Conservation (phyloP, 2,329 filamentous ascomycete genomes). For the Penicillium corylophilum region DNA sequence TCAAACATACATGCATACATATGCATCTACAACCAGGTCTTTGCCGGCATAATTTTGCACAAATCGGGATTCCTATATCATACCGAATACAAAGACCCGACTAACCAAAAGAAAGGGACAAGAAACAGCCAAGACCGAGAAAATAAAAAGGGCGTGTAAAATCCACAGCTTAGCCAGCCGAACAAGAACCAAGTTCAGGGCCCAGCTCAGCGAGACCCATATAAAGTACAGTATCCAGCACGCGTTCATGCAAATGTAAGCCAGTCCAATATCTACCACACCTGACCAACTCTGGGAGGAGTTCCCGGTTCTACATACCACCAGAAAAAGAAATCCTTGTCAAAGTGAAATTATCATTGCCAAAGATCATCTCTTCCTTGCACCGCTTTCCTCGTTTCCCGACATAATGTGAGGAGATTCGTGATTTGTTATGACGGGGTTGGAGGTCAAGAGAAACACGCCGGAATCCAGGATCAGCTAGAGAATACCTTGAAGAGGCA, state of each 20-base stretch:
- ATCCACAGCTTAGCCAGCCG: constrained; percentile 4
- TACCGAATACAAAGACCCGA: constrained; percentile 21
- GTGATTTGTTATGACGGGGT: constrained; percentile 5
- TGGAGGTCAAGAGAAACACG: constrained; percentile 1
- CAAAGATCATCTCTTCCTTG: constrained; percentile 16
- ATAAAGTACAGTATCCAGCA: constrained; percentile 30
- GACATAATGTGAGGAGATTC: constrained; percentile 2
- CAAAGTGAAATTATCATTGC: constrained; percentile 21
- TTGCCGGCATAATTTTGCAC: not conserved
- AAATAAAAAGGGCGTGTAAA: constrained; percentile 13
- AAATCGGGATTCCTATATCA: constrained; percentile 15
- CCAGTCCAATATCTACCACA: constrained; percentile 29
- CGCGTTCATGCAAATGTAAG: constrained; percentile 28
- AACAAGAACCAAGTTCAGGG: constrained; percentile 3
- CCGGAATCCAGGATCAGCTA: constrained; percentile 5
- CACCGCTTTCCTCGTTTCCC: not conserved
- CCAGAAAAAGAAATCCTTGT: constrained; percentile 17
- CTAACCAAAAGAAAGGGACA: constrained; percentile 26
- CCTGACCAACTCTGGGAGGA: constrained; percentile 12
- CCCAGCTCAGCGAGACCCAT: constrained; percentile 18
- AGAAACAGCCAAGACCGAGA: constrained; percentile 21
- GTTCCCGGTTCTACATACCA: constrained; percentile 22
- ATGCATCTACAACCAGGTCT: not conserved
- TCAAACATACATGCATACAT: no score
- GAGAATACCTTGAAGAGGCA: constrained; percentile 6